A percentile compares a stretch with the other conserved stretches of the same genome.
Conservation (phyloP, 192 early-diverging fungal genomes). For the Pecoramyces ruminantium region DNA sequence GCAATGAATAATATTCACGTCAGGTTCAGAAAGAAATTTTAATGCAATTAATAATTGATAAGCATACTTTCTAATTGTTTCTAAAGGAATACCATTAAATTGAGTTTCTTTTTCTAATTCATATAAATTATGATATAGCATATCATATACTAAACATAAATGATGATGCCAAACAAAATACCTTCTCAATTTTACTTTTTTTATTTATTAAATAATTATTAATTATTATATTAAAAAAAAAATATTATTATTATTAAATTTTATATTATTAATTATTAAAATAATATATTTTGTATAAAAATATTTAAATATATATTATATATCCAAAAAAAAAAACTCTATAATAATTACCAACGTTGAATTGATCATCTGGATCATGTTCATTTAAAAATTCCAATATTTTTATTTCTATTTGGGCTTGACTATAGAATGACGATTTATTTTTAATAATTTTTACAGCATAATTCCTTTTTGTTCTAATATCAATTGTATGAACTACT, state of each 20-base stretch:
- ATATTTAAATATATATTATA: too few relatives aligned
- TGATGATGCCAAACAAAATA: slow-evolving; percentile 12
- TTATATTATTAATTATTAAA: background rate
- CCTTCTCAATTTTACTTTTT: slow-evolving; percentile 11
- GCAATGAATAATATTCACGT: slow-evolving; percentile 18
- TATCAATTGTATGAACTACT: background rate
- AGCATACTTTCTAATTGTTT: slow-evolving; percentile 4
- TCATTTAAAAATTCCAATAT: slow-evolving; percentile 8
- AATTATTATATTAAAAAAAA: too few relatives aligned
- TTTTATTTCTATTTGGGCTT: slow-evolving; percentile 12
- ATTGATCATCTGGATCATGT: slow-evolving; percentile 6
- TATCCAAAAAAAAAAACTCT: background rate
- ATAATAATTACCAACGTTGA: background rate
- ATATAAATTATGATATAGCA: slow-evolving; percentile 15
- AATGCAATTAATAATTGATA: slow-evolving; percentile 9
- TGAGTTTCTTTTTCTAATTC: slow-evolving; percentile 6
- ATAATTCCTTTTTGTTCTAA: background rate
- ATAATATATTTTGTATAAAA: too few relatives aligned
- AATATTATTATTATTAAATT: background rate
- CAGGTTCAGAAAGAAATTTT: slow-evolving; percentile 3
- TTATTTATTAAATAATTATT: too few relatives aligned
- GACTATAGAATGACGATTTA: slow-evolving; percentile 8
- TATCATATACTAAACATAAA: slow-evolving; percentile 20
- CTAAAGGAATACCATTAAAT: slow-evolving; percentile 10
- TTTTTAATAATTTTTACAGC: slow-evolving; percentile 27